Base-by-base conservation (phyloP, 148 eudicot species). In the Camellia granthamiana region DNA sequence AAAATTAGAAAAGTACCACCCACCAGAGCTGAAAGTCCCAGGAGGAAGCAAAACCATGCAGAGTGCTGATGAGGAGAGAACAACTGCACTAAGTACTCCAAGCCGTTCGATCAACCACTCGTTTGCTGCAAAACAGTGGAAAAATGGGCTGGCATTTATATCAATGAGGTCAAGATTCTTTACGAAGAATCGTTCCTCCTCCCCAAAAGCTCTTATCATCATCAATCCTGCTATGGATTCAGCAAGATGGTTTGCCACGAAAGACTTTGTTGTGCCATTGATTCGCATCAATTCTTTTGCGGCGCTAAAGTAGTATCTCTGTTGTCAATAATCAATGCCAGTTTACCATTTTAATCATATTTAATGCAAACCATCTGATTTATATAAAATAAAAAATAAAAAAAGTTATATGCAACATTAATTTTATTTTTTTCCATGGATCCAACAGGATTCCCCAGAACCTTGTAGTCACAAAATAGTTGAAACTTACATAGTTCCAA, bases 21-120 rank as follows among this genome's bases (percentile, higher is more conserved):
- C 63, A 91, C 97, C 97, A 30, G 97, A 83, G 87, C 89, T 90
- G 79, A 93, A 91, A 80, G 91, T 91, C 59, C 95, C 97, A 6
- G 88, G 72, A 54, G 97, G 95, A 77, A 93, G 92, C 84, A 89
- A 81, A 84, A 90, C 92, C 92, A 93, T 90, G 89, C 91, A 91
- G 69, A 91, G 86, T 0, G 93, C 90, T 30, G 97, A 89, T 18
- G 93, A 83, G 52, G 93, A 83, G 16, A 93, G 92, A 85, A 93
- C 91, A 59, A 84, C 38, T 12, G 97, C 97, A 80, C 90, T 81
- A 43, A 93, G 88, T 41, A 78, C 87, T 84, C 91, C 97, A 55
- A 93, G 88, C 83, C 97, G 84, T 81, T 87, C 91, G 85, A 93
- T 90, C 79, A 93, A 78, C 97, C 97, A 93, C 81, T 91, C 93